Evolutionary conservation across 1,139 yeast species (phyloP).

Genomic region (Chernovozyma aurita): DNA sequence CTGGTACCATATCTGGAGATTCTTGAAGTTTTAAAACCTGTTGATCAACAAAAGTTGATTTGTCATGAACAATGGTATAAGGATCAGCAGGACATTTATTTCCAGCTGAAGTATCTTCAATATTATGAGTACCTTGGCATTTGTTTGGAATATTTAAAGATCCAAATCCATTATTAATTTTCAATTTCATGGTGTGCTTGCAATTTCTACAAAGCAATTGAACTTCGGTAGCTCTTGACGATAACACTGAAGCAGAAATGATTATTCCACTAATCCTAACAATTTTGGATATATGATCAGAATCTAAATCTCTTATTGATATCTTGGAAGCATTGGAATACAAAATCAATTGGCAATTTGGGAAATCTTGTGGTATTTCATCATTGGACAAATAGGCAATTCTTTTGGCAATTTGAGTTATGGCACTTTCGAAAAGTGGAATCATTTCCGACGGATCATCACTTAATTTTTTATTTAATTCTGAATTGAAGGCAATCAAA

Average conservation of each 20-base stretch:
- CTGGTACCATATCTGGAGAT: constrained; percentile 96
- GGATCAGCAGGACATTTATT: constrained; percentile 88
- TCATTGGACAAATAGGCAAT: constrained; percentile 60
- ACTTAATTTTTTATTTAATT: constrained; percentile 72
- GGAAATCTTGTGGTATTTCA: constrained; percentile 57
- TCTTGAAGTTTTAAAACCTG: constrained; percentile 93
- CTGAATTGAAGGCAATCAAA: constrained; percentile 83
- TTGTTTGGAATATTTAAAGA: constrained; percentile 68
- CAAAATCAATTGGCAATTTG: constrained; percentile 78
- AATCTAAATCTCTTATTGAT: constrained; percentile 77
- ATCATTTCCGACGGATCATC: constrained; percentile 90
- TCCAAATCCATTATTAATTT: constrained; percentile 75
- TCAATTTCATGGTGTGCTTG: constrained; percentile 68
- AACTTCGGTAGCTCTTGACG: constrained; percentile 82
- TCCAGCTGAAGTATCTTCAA: constrained; percentile 39
- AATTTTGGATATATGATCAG: constrained; percentile 84
- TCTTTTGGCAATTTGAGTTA: constrained; percentile 84
- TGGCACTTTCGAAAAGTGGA: constrained; percentile 85
- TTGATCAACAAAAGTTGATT: constrained; percentile 88
- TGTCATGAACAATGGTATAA: constrained; percentile 88
- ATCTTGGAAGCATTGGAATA: constrained; percentile 69
- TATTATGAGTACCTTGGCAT: constrained; percentile 63
- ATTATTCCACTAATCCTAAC: constrained; percentile 91
- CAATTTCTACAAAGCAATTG: constrained; percentile 88
- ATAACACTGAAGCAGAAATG: constrained; percentile 84